phyloP scores from a whole-genome alignment of 129 eudicot genomes.

The Flaveria trinervia region DNA sequence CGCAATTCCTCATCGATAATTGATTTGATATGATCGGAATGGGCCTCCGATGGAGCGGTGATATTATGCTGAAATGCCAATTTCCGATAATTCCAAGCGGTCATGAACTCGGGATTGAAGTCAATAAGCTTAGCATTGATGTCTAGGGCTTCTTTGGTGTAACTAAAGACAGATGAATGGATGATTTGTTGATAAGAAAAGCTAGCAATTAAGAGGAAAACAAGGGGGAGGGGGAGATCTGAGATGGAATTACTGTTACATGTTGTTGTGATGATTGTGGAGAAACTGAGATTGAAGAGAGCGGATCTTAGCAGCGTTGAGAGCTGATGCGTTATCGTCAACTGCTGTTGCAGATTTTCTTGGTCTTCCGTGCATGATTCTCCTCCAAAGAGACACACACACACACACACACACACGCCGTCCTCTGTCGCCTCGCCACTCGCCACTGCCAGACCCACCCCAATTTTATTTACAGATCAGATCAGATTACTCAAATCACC shows the following conservation, averaged over 20 bases:
- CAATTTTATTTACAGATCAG: no score
- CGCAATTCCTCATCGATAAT: constrained; percentile 63
- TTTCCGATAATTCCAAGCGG: constrained; percentile 94
- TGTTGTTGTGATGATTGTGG: constrained; percentile 57
- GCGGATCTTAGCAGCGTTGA: constrained; percentile 60
- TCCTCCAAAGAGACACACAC: background rate
- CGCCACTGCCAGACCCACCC: no score
- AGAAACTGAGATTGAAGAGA: constrained; percentile 71
- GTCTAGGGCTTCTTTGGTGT: constrained; percentile 80
- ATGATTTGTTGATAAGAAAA: background rate
- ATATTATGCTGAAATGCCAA: constrained; percentile 54
- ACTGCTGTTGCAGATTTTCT: constrained; percentile 54
- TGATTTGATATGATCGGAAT: constrained; percentile 44
- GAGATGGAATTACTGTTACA: constrained; percentile 27
- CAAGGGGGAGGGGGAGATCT: background rate
- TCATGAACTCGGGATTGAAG: constrained; percentile 72
- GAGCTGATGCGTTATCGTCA: constrained; percentile 51
- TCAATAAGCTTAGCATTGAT: constrained; percentile 65
- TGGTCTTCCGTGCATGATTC: constrained; percentile 78
- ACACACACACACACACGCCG: background rate
- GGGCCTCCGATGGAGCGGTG: constrained; percentile 26
- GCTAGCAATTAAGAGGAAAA: no score
- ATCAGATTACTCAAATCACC: no score
- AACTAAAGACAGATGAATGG: constrained; percentile 40
- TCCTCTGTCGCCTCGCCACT: no score